phyloP scores from a whole-genome alignment of 225 moss, liverwort and hornwort species.

The Takakia lepidozioides region DNA sequence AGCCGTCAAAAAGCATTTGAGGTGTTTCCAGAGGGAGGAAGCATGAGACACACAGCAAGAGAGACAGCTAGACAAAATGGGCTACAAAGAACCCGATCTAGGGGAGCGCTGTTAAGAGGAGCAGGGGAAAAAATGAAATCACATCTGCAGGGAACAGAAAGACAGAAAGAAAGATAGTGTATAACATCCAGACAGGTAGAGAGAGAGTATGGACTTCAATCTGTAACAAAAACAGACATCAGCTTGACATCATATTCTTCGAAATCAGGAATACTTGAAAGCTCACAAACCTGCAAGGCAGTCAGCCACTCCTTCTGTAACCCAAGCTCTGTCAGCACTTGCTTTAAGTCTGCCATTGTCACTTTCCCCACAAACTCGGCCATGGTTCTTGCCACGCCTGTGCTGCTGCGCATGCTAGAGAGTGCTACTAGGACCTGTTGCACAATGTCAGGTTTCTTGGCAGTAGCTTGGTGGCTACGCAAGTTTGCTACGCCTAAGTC shows the following conservation, averaged over 20 bases:
- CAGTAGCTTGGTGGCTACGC: constrained; percentile 31
- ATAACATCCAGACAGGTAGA: too few species aligned
- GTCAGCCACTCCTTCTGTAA: constrained; percentile 72
- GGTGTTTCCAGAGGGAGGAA: too few species aligned
- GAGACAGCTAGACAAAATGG: too few species aligned
- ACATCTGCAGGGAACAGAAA: too few species aligned
- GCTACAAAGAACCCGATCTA: too few species aligned
- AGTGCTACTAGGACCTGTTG: constrained; percentile 56
- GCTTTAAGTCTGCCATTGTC: constrained; percentile 67
- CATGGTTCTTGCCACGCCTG: constrained; percentile 59
- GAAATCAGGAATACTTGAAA: background rate
- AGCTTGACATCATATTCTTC: constrained; percentile 23
- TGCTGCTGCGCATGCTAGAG: constrained; percentile 49
- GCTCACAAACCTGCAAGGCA: constrained; percentile 38
- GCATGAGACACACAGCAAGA: too few species aligned
- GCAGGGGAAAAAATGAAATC: too few species aligned
- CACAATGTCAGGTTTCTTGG: constrained; percentile 40
- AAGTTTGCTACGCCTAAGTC: constrained; percentile 41
- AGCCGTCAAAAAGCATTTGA: too few species aligned
- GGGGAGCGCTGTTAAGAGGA: too few species aligned
- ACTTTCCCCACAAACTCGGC: constrained; percentile 51
- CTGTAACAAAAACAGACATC: too few species aligned
- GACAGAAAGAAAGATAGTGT: too few species aligned
- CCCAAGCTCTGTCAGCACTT: constrained; percentile 66
- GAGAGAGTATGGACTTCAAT: too few species aligned